Evolutionary conservation across 2,329 filamentous ascomycete species (phyloP).

Genomic region (Parascedosporium putredinis): DNA sequence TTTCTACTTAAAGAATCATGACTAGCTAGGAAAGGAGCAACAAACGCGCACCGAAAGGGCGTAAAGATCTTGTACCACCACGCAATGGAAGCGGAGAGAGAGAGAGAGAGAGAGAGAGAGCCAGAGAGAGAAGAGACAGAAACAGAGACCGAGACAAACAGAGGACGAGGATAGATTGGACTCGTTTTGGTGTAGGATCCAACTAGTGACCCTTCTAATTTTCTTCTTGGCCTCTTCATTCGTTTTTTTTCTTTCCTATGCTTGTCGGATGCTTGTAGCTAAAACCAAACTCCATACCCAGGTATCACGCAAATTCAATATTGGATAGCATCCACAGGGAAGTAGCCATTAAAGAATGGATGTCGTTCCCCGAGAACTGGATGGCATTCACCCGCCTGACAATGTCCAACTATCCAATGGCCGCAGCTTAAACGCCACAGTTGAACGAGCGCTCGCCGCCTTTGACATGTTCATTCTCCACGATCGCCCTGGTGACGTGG

Average conservation of each 20-base stretch:
- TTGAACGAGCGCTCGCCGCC: constrained; percentile 68
- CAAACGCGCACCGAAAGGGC: neutral
- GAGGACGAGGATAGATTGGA: neutral
- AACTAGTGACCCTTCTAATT: neutral
- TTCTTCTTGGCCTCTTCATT: neutral
- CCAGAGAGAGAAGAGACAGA: too few species aligned
- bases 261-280: constrained; percentile 7
- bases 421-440: constrained; percentile 4
- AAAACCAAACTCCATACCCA: constrained; percentile 20
- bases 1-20: neutral
- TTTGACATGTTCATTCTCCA: constrained; percentile 86
- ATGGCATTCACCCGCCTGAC: constrained; percentile 13
- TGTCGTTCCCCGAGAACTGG: constrained; percentile 10
- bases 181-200: neutral
- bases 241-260: neutral
- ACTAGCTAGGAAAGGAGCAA: neutral
- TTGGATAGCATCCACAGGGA: constrained; percentile 73
- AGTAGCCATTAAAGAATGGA: constrained; percentile 71
- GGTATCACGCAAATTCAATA: constrained; percentile 65
- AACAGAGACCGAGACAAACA: too few species aligned
- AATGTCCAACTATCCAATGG: neutral
- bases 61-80: neutral
- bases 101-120: neutral
- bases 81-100: neutral
- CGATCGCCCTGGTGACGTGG: constrained; percentile 60